These are phyloP conservation scores for Suillus weaverae DNA, from an alignment of 768 basidiomycete species.

Conservation along the genomic window DNA sequence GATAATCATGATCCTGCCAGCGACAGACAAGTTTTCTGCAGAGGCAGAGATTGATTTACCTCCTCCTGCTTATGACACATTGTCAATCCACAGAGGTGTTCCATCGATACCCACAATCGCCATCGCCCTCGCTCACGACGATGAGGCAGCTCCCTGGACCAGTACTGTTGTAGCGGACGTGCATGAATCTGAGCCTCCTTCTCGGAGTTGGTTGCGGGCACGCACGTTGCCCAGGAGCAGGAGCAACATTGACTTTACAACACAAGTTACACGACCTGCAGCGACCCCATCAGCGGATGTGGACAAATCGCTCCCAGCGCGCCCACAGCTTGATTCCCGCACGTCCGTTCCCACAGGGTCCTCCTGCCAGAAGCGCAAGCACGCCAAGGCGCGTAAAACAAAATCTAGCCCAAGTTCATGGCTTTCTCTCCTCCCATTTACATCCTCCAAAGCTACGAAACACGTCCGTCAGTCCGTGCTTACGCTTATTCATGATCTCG, in stretches of 20 bases:
- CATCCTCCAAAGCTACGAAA: slow-evolving; percentile 32
- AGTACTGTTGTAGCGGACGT: neutral
- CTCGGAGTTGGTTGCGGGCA: neutral
- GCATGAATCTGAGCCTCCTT: neutral
- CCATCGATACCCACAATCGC: neutral
- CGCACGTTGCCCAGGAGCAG: neutral
- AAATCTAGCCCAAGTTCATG: slow-evolving; percentile 17
- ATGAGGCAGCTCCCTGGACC: neutral
- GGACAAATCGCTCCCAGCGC: neutral
- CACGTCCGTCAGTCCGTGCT: slow-evolving; percentile 54
- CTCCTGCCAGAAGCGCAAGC: neutral
- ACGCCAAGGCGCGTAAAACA: neutral
- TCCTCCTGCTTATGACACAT: slow-evolving; percentile 2
- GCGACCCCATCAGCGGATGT: neutral
- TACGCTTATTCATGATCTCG: slow-evolving; percentile 53
- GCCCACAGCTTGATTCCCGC: neutral
- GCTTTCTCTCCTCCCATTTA: slow-evolving; percentile 31
- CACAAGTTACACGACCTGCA: neutral
- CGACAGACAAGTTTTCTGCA: neutral
- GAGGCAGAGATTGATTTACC: neutral
- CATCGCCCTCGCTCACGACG: neutral
- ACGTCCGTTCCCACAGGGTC: neutral
- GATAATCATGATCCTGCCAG: neutral
- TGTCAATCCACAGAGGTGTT: neutral
- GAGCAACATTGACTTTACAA: neutral